phyloP scores from a whole-genome alignment of 2,329 filamentous ascomycete species.

The Claviceps monticola region DNA sequence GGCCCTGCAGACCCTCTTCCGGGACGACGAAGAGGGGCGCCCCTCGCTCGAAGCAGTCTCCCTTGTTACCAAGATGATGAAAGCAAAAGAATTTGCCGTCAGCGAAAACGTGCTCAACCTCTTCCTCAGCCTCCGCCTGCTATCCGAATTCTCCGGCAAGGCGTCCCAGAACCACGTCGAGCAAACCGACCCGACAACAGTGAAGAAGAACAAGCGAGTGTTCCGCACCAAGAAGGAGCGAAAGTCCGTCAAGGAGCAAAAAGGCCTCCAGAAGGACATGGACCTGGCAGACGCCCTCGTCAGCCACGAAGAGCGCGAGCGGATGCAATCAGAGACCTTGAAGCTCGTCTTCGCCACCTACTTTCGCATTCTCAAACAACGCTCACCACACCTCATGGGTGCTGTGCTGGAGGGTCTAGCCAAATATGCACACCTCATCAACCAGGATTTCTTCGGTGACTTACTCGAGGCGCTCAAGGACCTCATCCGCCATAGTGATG shows the following conservation, averaged over 20 bases:
- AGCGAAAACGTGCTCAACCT: conserved; percentile 80
- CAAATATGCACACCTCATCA: conserved; percentile 91
- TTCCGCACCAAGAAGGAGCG: conserved; percentile 81
- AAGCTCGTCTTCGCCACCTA: conserved; percentile 94
- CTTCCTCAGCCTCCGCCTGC: conserved; percentile 76
- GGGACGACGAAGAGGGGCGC: conserved; percentile 77
- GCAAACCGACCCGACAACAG: conserved; percentile 8
- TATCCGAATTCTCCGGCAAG: conserved; percentile 78
- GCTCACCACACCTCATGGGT: conserved; percentile 79
- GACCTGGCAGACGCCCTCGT: conserved; percentile 81
- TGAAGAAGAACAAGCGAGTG: conserved; percentile 60
- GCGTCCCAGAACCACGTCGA: conserved; percentile 69
- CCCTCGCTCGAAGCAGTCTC: conserved; percentile 77
- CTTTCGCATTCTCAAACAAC: conserved; percentile 82
- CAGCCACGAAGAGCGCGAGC: conserved; percentile 80
- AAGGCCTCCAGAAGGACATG: conserved; percentile 84
- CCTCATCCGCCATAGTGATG: conserved; percentile 64
- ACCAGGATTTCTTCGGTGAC: conserved; percentile 97
- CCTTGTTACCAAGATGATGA: conserved; percentile 90
- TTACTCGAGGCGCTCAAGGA: conserved; percentile 89
- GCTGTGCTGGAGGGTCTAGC: conserved; percentile 88
- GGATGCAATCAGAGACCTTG: conserved; percentile 87
- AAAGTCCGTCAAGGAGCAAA: conserved; percentile 75
- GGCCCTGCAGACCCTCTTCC: conserved; percentile 69
- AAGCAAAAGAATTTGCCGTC: conserved; percentile 65